Conservation (phyloP, 148 eudicot species). For the Agrostemma githago region DNA sequence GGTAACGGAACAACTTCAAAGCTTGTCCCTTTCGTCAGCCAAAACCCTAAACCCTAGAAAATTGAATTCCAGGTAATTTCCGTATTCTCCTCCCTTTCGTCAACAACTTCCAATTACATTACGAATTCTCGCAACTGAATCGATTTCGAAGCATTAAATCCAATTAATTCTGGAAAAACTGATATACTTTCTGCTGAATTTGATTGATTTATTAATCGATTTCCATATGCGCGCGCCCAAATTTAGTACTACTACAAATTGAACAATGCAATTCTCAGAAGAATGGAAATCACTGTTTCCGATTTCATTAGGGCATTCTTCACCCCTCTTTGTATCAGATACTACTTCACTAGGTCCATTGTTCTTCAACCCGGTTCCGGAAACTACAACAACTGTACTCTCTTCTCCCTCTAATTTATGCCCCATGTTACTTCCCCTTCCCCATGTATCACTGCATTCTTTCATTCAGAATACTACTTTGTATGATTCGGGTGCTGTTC, state of each 20-base stretch:
- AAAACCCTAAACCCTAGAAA: not conserved
- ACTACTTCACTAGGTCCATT: slow-evolving; percentile 24
- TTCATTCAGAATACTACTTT: slow-evolving; percentile 35
- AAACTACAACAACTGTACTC: slow-evolving; percentile 8
- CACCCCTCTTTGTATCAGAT: slow-evolving; percentile 19
- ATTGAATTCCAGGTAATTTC: not conserved
- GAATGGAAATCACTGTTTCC: slow-evolving; percentile 33
- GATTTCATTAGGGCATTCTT: slow-evolving; percentile 18
- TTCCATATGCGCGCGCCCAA: not conserved
- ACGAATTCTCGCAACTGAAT: not conserved
- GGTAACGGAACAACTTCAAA: too few relatives aligned
- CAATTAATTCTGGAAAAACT: slow-evolving; percentile 4
- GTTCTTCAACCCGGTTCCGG: slow-evolving; percentile 25
- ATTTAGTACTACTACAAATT: not conserved
- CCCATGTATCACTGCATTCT: slow-evolving; percentile 40
- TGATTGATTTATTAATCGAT: not conserved
- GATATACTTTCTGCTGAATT: not conserved
- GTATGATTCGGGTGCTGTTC: slow-evolving; percentile 24
- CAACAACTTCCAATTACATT: too few relatives aligned
- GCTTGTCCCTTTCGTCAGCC: not conserved
- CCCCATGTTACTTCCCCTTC: slow-evolving; percentile 43
- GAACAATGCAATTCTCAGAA: slow-evolving; percentile 27
- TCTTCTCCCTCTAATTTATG: slow-evolving; percentile 17
- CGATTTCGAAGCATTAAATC: not conserved
- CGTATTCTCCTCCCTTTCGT: not conserved